A percentile compares a stretch with the other conserved stretches of the same genome.
phyloP scores from a whole-genome alignment of 768 basidiomycete genomes.

The Phylloporus sp. region DNA sequence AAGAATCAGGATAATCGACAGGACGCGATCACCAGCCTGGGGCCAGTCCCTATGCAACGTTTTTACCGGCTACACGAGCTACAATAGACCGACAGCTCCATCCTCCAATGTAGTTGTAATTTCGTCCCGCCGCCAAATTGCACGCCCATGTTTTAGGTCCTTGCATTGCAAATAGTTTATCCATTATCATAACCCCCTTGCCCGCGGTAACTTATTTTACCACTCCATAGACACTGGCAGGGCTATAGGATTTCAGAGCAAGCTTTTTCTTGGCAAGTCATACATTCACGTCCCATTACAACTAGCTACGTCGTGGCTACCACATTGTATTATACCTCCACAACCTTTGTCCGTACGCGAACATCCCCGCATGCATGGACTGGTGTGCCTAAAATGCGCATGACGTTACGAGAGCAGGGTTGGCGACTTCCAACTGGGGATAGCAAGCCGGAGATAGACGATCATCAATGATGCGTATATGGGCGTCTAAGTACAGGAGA shows the following conservation, averaged over 20 bases:
- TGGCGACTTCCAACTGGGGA: too few relatives aligned
- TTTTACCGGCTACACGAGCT: background rate
- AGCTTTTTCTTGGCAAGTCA: background rate
- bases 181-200: constrained; percentile 11
- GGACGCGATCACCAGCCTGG: constrained; percentile 3
- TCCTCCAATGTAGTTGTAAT: background rate
- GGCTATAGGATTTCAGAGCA: background rate
- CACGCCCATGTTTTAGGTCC: background rate
- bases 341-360: too few relatives aligned
- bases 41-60: constrained; percentile 8
- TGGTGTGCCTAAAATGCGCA: too few relatives aligned
- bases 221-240: constrained; percentile 2
- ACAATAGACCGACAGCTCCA: background rate
- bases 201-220: constrained; percentile 16
- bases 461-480: too few relatives aligned
- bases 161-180: constrained; percentile 22
- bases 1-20: constrained; percentile 6
- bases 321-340: constrained; percentile 1
- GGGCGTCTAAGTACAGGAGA: too few relatives aligned
- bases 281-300: constrained; percentile 1
- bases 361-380: too few relatives aligned
- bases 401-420: too few relatives aligned
- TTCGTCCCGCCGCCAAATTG: background rate
- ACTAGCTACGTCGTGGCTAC: background rate
- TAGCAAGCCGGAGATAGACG: too few relatives aligned